A percentile compares a stretch with the other conserved stretches of the same genome.
Conservation (phyloP, 1,139 yeast genomes). For the Pneumocystis jirovecii region DNA sequence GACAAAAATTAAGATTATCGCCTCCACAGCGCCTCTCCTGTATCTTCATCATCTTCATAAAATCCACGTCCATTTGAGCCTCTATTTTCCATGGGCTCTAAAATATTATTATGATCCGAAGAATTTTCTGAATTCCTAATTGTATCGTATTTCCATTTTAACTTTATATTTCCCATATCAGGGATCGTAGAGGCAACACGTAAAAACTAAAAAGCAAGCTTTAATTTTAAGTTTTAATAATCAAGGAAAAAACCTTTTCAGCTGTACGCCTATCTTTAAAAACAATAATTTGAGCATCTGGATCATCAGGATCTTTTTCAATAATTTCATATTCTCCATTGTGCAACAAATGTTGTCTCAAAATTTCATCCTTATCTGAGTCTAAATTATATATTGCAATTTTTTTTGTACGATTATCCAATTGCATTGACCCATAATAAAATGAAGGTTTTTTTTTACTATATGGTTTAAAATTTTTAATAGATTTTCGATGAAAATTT, state of each 20-base stretch:
- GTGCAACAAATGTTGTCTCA: slow-evolving; percentile 14
- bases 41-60: background rate
- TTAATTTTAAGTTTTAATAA: background rate
- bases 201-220: background rate
- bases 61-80: background rate
- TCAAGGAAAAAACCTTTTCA: slow-evolving; percentile 22
- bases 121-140: background rate
- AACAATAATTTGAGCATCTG: slow-evolving; percentile 21
- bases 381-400: slow-evolving; percentile 24
- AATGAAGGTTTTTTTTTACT: background rate
- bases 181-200: background rate
- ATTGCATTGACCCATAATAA: slow-evolving; percentile 15
- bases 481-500: background rate
- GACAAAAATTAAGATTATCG: background rate
- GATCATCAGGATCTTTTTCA: slow-evolving; percentile 10
- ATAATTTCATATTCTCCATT: slow-evolving; percentile 16
- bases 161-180: background rate
- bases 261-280: slow-evolving; percentile 31
- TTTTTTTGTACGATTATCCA: slow-evolving; percentile 29
- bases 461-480: background rate
- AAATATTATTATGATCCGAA: background rate
- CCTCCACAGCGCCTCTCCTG: background rate
- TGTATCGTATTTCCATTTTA: background rate
- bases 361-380: slow-evolving; percentile 22
- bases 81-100: background rate